Evolutionary conservation across 2,329 filamentous ascomycete genomes (phyloP).

Genomic region (Arthrobotrys entomopaga): DNA sequence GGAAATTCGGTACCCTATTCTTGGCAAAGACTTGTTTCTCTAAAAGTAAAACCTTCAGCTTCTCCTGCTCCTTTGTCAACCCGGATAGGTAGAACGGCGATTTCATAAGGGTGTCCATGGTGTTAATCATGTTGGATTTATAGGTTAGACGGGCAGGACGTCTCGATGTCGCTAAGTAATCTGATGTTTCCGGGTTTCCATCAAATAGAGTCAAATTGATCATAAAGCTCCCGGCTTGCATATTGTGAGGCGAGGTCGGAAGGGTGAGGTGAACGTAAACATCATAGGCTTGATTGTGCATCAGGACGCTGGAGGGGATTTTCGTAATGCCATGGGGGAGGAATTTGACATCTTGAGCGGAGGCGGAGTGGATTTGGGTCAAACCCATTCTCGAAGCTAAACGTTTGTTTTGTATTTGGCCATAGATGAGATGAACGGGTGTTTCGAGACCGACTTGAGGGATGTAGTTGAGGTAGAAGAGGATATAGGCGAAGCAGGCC

Average conservation of each 20-base stretch:
- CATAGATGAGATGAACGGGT: constrained; percentile 74
- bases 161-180: constrained; percentile 71
- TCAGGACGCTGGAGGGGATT: constrained; percentile 67
- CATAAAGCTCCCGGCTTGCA: constrained; percentile 92
- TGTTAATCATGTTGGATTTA: constrained; percentile 71
- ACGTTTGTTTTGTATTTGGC: constrained; percentile 61
- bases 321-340: constrained; percentile 67
- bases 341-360: not conserved
- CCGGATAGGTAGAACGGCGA: constrained; percentile 56
- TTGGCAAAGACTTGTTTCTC: constrained; percentile 47
- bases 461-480: constrained; percentile 76
- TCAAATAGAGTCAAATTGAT: constrained; percentile 76
- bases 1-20: constrained; percentile 26
- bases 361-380: no score
- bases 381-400: no score
- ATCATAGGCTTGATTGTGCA: constrained; percentile 83
- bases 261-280: constrained; percentile 78
- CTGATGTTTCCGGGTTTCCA: constrained; percentile 59
- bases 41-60: constrained; percentile 54
- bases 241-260: constrained; percentile 80
- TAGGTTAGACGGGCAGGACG: constrained; percentile 84
- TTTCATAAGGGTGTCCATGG: constrained; percentile 56
- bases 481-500: constrained; percentile 70
- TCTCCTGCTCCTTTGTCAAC: constrained; percentile 54
- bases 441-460: constrained; percentile 72